A percentile compares a stretch with the other conserved stretches of the same genome.
phyloP scores from a whole-genome alignment of 164 flowering plant species.

The Berberis vulgaris region DNA sequence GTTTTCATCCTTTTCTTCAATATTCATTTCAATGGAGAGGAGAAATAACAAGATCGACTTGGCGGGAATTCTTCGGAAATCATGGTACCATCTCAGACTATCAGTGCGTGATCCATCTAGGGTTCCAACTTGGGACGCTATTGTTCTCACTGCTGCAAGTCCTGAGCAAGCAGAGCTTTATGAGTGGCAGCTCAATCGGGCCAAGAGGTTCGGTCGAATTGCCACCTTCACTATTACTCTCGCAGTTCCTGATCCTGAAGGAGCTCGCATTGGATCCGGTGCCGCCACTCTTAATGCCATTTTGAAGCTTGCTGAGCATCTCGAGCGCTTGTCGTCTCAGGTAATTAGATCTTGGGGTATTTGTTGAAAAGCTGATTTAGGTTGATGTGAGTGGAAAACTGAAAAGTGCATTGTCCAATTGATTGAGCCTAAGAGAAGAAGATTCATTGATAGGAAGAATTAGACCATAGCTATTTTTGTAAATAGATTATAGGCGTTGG shows the following conservation, averaged over 20 bases:
- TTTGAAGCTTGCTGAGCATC: constrained; percentile 42
- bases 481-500: no score
- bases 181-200: constrained; percentile 84
- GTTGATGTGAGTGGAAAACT: no score
- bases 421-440: no score
- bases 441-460: no score
- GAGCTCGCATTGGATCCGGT: constrained; percentile 94
- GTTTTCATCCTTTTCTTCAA: no score
- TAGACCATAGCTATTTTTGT: no score
- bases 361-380: no score
- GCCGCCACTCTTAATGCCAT: constrained; percentile 93
- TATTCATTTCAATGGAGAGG: not conserved
- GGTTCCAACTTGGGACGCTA: constrained; percentile 97
- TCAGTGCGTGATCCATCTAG: constrained; percentile 79
- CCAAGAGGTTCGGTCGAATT: constrained; percentile 84
- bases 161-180: constrained; percentile 94
- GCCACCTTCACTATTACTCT: constrained; percentile 70
- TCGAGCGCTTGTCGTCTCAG: no score
- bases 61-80: constrained; percentile 41
- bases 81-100: constrained; percentile 81
- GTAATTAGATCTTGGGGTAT: no score
- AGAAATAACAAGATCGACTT: constrained; percentile 34
- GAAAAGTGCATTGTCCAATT: no score
- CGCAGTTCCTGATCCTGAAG: constrained; percentile 90
- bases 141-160: constrained; percentile 92